Evolutionary conservation across 1,284 basidiomycete species (phyloP).

Genomic region (Peniophora sp.): DNA sequence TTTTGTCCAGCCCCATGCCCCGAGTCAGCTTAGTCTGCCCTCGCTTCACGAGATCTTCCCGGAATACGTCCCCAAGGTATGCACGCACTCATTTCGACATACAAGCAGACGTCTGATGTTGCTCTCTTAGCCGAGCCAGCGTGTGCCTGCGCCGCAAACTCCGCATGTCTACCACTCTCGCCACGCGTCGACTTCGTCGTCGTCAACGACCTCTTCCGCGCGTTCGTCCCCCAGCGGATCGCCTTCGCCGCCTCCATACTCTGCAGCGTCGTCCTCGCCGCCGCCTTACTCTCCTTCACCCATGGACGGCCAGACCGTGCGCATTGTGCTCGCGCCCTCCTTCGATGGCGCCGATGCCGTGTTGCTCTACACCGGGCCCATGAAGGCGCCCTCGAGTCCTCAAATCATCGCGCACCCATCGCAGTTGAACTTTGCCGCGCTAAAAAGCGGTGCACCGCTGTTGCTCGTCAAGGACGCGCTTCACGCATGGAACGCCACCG

Average conservation of each 20-base stretch:
- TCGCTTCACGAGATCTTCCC: constrained; percentile 18
- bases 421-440: constrained; percentile 6
- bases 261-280: constrained; percentile 11
- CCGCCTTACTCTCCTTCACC: constrained; percentile 12
- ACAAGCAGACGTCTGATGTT: neutral
- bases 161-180: constrained; percentile 13
- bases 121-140: constrained; percentile 2
- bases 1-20: neutral
- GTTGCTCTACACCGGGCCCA: constrained; percentile 31
- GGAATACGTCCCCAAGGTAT: constrained; percentile 13
- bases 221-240: constrained; percentile 10
- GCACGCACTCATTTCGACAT: neutral
- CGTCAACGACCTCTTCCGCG: constrained; percentile 9
- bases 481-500: constrained; percentile 24
- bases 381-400: constrained; percentile 5
- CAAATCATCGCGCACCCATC: constrained; percentile 15
- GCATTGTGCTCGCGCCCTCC: constrained; percentile 36
- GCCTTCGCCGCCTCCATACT: constrained; percentile 15
- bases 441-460: constrained; percentile 20
- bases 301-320: constrained; percentile 20
- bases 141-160: neutral
- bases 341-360: constrained; percentile 47
- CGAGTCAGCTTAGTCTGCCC: constrained; percentile 8
- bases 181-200: constrained; percentile 25
- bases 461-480: constrained; percentile 40